phyloP scores from a whole-genome alignment of 2,329 filamentous ascomycete species.

The Claviceps digitariae region DNA sequence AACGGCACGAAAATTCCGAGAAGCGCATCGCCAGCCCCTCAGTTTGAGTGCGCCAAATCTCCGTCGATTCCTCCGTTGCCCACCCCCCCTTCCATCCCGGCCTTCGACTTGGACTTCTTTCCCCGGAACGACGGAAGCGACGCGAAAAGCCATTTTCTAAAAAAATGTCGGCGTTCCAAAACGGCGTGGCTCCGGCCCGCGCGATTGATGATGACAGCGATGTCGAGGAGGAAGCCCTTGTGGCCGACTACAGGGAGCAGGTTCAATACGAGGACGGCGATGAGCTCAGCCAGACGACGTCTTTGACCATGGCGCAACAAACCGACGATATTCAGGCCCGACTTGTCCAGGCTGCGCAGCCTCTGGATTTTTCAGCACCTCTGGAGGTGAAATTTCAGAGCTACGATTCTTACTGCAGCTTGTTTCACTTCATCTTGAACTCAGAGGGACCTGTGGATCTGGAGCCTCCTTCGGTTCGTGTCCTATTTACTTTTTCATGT shows the following conservation, averaged over 20 bases:
- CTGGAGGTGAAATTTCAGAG: constrained; percentile 96
- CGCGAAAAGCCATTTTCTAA: constrained; percentile 15
- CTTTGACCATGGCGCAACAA: constrained; percentile 56
- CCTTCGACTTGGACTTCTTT: constrained; percentile 4
- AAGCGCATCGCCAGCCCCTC: constrained; percentile 13
- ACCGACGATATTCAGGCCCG: constrained; percentile 88
- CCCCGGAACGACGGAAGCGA: constrained; percentile 14
- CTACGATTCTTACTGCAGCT: constrained; percentile 98
- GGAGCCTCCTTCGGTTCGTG: constrained; percentile 81
- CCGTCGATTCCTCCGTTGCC: constrained; percentile 14
- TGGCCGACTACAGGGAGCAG: constrained; percentile 92
- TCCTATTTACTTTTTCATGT: background rate
- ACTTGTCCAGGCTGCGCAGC: constrained; percentile 81
- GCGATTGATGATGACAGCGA: constrained; percentile 72
- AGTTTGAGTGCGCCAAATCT: constrained; percentile 21
- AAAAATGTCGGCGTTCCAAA: constrained; percentile 50
- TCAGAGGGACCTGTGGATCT: constrained; percentile 97
- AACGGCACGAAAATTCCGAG: constrained; percentile 23
- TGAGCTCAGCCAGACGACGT: constrained; percentile 62
- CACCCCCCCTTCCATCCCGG: constrained; percentile 11
- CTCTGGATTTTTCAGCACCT: constrained; percentile 88
- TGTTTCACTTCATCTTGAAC: constrained; percentile 99
- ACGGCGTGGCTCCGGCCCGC: constrained; percentile 45
- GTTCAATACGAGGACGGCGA: constrained; percentile 85
- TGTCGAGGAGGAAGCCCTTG: constrained; percentile 89